Evolutionary conservation across 768 basidiomycete species (phyloP), one percentile per base, ranked within the genome.

Genomic region (Pleurotus citrinopileatus): DNA sequence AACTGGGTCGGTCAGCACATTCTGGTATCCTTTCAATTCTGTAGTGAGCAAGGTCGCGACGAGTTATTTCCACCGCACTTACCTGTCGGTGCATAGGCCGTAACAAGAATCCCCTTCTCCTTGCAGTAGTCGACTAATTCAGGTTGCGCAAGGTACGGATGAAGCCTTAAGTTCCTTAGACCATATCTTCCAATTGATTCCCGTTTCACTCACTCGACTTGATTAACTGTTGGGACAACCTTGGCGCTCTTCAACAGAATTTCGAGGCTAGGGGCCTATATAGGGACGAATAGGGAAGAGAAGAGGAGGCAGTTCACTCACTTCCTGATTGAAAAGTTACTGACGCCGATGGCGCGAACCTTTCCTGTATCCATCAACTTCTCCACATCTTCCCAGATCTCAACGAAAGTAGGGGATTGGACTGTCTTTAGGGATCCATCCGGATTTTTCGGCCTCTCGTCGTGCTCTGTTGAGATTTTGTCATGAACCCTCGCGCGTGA

Each of bases 301-400:
- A 7, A 38, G 38, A 1, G 26, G 6, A 17, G 38, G 3, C 8
- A 19, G 2, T 25, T 23, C 7, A 64, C 73, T 15, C 52, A 81
- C 79, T 72, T 82, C 59, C 82, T 80, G 53, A 81, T 67, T 3
- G 79, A 80, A 60, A 83, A 84, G 63, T 85, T 85, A 63, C 79
- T 79, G 42, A 85, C 79, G 0, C 82, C 82, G 55, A 83, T 80
- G 1, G 79, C 75, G 51, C 65, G 74, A 9, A 72, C 78, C 58
- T 74, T 76, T 0, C 78, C 78, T 12, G 70, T 73, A 23, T 68
- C 69, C 27, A 76, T 67, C 9, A 82, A 58, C 45, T 77, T 74
- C 64, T 83, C 82, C 58, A 83, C 69, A 40, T 75, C 71, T 0
- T 73, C 73, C 79, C 80, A 82, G 0, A 73, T 67, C 26, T 82